These are phyloP conservation scores for Saturnispora zaruensis DNA, from an alignment of 805 yeast genomes.

Conservation along the genomic window DNA sequence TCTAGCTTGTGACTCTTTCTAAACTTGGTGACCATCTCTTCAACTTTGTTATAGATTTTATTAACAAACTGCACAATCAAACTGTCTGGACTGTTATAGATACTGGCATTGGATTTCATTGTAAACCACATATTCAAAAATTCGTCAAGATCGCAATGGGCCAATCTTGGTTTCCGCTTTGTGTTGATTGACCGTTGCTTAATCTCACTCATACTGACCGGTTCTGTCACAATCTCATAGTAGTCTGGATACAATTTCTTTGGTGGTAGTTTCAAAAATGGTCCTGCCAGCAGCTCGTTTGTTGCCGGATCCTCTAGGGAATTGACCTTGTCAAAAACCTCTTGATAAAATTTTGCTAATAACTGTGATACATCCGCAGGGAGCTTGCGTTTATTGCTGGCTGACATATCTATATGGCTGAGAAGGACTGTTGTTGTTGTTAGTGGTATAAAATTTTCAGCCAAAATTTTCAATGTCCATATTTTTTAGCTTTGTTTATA, in stretches of 20 bases:
- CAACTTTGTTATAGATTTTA: background rate
- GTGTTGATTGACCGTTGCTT: constrained; percentile 35
- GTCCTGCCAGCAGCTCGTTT: constrained; percentile 31
- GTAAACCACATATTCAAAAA: constrained; percentile 40
- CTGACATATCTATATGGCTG: background rate
- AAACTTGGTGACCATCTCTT: background rate
- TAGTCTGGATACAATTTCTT: constrained; percentile 68
- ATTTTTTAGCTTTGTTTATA: background rate
- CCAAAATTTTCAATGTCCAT: background rate
- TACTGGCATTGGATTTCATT: constrained; percentile 48
- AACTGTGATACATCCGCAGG: background rate
- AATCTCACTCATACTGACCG: constrained; percentile 51
- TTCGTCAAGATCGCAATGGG: constrained; percentile 21
- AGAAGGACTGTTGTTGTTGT: background rate
- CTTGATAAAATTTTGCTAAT: constrained; percentile 9
- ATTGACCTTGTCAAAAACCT: constrained; percentile 7
- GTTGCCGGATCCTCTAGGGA: constrained; percentile 13
- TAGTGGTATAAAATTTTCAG: background rate
- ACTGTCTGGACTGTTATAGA: constrained; percentile 63
- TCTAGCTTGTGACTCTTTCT: background rate
- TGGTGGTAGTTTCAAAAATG: constrained; percentile 58
- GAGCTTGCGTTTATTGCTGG: background rate
- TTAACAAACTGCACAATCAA: constrained; percentile 53
- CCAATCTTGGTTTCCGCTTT: constrained; percentile 33
- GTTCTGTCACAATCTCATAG: constrained; percentile 57